phyloP scores from a whole-genome alignment of 345 rosid genomes.

The Bretschneidera sinensis region DNA sequence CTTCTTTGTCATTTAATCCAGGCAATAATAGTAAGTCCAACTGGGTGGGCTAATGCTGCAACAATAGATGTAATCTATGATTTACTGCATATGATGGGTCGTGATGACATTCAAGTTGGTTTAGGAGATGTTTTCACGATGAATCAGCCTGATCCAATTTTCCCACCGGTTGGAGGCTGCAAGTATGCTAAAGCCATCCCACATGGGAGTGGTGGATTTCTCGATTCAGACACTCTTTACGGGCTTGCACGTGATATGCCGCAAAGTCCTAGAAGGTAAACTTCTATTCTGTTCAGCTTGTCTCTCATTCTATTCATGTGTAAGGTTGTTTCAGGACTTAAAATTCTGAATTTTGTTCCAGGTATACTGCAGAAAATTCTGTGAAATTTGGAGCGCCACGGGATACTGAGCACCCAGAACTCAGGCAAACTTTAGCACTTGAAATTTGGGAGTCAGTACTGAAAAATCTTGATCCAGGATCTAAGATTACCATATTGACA shows the following conservation, averaged over 20 bases:
- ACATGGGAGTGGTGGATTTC: constrained; percentile 76
- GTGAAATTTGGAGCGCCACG: constrained; percentile 59
- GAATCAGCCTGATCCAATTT: constrained; percentile 57
- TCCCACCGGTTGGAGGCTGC: constrained; percentile 65
- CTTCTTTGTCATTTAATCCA: constrained; percentile 19
- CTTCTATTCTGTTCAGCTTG: not conserved
- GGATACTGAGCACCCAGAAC: constrained; percentile 64
- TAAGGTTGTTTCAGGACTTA: not conserved
- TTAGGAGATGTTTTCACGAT: constrained; percentile 61
- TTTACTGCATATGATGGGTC: constrained; percentile 96
- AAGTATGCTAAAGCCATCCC: constrained; percentile 69
- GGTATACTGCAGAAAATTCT: constrained; percentile 81
- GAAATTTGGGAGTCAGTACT: constrained; percentile 62
- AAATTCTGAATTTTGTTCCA: constrained; percentile 14
- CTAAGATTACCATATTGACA: constrained; percentile 64
- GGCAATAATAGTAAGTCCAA: constrained; percentile 85
- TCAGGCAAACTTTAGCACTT: constrained; percentile 62
- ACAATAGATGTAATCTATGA: constrained; percentile 80
- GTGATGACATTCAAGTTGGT: constrained; percentile 86
- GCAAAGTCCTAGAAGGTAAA: constrained; percentile 81
- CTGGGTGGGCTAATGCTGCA: constrained; percentile 96
- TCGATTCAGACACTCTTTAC: constrained; percentile 85
- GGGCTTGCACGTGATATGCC: constrained; percentile 84
- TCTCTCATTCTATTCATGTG: not conserved
- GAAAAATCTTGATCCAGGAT: constrained; percentile 32